Evolutionary conservation across 768 basidiomycete genomes (phyloP).

Genomic region (Mycena venus): DNA sequence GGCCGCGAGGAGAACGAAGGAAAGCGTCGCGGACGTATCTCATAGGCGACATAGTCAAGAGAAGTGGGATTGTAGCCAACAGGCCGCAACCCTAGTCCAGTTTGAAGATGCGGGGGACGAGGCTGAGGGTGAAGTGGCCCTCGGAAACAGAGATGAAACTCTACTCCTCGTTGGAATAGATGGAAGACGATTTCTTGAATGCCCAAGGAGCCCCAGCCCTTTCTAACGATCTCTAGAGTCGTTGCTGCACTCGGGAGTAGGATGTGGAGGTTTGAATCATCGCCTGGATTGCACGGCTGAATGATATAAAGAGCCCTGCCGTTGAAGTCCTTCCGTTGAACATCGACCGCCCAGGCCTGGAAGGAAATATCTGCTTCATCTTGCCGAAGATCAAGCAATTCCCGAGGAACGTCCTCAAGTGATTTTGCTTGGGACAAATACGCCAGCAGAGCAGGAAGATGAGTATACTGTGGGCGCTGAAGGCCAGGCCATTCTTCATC

Average conservation of each 20-base stretch:
- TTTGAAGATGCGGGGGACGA: background rate
- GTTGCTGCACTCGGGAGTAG: too few species aligned
- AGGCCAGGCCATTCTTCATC: background rate
- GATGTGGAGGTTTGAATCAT: background rate
- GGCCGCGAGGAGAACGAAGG: background rate
- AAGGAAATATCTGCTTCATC: background rate
- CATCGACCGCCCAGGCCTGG: background rate
- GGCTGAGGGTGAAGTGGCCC: background rate
- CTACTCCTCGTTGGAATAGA: background rate
- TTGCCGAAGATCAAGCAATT: slow-evolving; percentile 19
- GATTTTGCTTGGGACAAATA: background rate
- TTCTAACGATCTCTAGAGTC: background rate
- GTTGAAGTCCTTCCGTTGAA: background rate
- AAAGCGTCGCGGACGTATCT: background rate
- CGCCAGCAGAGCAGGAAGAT: background rate
- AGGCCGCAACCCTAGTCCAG: background rate
- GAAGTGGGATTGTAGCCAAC: background rate
- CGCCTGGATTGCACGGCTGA: background rate
- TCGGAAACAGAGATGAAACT: background rate
- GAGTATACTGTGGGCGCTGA: background rate
- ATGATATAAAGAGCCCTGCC: background rate
- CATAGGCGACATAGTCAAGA: background rate
- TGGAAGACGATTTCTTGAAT: background rate
- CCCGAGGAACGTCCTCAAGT: background rate
- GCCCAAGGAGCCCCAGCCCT: background rate